Base-by-base conservation (phyloP, 805 yeast species). In the Metschnikowia cubensis region DNA sequence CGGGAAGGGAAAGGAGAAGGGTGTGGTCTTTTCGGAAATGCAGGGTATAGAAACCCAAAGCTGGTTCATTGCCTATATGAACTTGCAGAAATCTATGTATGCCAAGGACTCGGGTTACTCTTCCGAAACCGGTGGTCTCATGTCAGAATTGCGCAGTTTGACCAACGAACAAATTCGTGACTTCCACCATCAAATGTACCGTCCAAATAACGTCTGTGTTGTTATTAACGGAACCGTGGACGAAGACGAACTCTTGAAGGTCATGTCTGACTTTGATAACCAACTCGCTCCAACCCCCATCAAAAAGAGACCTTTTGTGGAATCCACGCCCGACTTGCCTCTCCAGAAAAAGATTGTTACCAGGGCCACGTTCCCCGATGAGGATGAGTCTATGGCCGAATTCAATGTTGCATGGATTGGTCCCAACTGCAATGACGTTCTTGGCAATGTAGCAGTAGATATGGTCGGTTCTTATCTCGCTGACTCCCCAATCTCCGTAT, bases 21-120 rank as follows among this genome's bases (percentile, higher is more conserved):
- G 99, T 59, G 99, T 94, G 31, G 98, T 94, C 3, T 94, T 87
- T 64, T 85, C 95, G 47, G 99, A 94, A 69, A 94, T 94, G 98
- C 97, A 89, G 62, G 97, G 90, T 25, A 83, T 87, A 50, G 96
- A 90, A 66, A 81, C 81, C 59, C 87, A 85, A 54, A 79, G 91
- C 14, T 83, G 84, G 81, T 86, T 85, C 55, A 69, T 84, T 11
- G 64, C 85, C 2, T 79, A 76, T 57, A 71, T 87, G 54, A 81
- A 81, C 47, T 69, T 82, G 53, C 87, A 83, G 61, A 77, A 83
- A 59, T 60, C 78, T 0, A 59, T 87, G 59, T 86, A 77, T 54
- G 67, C 72, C 15, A 63, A 73, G 11, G 73, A 75, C 0, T 85
- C 92, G 20, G 98, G 97, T 2, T 94, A 92, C 64, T 81, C 90